Base-by-base conservation (phyloP, 768 basidiomycete species). In the Pisolithus sp. region DNA sequence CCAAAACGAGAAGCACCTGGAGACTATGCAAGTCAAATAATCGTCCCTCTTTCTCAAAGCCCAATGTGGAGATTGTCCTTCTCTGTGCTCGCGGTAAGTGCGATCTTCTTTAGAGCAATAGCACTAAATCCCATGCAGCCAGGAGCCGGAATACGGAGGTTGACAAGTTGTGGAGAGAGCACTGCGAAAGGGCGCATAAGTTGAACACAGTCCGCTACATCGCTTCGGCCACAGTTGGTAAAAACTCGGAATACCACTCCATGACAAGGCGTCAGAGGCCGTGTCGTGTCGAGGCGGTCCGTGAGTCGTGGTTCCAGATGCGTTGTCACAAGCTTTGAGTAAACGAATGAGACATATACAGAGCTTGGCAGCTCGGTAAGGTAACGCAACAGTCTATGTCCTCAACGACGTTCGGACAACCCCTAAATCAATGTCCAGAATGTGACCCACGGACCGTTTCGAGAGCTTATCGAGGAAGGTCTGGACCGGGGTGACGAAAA, bases 321-420 rank as follows among this genome's bases (percentile, higher is more conserved):
- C 49, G 5, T 50, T 20, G 21, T 56, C 63, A 36, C 58, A 63
- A 37, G 59, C 62, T 23, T 59, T 47, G 6, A 78, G 62, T n/a
- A 88, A 59, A 57, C 89, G 81, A 34, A 88, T 73, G 20, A 92
- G 60, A 36, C 79, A 80, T 45, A 90, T 73, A 93, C 93, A 95
- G 17, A 86, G 57, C 58, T 90, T 85, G 2, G 79, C 74, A 1
- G 76, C 71, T 40, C 71, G 72, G 55, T 76, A 70, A 12, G 71
- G 55, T 41, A 76, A 55, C 36, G 67, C 62, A 28, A 69, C 63
- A 21, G 67, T 68, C 73, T 4, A 56, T 51, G 17, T 59, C 54
- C 43, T 59, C 57, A n/a, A 59, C n/a, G 56, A 43, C 21, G 46
- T 43, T 43, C 69, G 56, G 31, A 56, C 49, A 0, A 56, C 48